Base-by-base conservation (phyloP, 2,329 filamentous ascomycete genomes). In the Neophaeococcomyces aloes region DNA sequence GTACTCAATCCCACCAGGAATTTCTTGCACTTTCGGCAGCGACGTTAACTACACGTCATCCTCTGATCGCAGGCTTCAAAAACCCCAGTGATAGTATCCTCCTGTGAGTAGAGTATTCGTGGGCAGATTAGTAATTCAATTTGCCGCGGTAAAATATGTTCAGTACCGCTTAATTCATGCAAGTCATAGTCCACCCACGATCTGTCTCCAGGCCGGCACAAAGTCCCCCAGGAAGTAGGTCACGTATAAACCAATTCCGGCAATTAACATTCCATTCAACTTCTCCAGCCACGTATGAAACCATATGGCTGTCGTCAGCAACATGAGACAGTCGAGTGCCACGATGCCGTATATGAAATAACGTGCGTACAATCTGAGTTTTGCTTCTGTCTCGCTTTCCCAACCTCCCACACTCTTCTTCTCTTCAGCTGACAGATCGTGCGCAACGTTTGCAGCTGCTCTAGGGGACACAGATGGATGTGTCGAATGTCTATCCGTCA, bases 211-310 rank as follows among this genome's bases (percentile, higher is more conserved):
- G 4, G 61, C 53, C 6, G 63, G 57, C 23, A 68, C 44, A 42
- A 59, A 57, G 53, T 70, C 62, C 1, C 72, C 71, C 6, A 75
- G 54, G 39, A 74, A 66, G 57, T 74, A 75, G 23, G 72, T 64
- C 29, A 60, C 55, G 55, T 70, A 74, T 14, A 75, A 57, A n/a
- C 66, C 63, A 31, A 57, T 57, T 21, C 71, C 57, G 5, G 72
- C 71, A 32, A 74, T 61, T 17, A 66, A 29, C 27, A 76, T 54
- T 1, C 72, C 72, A 21, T 68, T 71, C 44, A 73, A 57, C 81
- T 96, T 98, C 69, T 98, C 91, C 56, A 93, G 81, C 88, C 89
- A 96, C 0, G 91, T 98, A 64, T 98, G 91, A 59, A 98, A 98
- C 71, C 89, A 98, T 30, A 93, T 88, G 2, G 88, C 88, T 31